phyloP scores from a whole-genome alignment of 257 asterid genomes.

The Nicotiana undulata region DNA sequence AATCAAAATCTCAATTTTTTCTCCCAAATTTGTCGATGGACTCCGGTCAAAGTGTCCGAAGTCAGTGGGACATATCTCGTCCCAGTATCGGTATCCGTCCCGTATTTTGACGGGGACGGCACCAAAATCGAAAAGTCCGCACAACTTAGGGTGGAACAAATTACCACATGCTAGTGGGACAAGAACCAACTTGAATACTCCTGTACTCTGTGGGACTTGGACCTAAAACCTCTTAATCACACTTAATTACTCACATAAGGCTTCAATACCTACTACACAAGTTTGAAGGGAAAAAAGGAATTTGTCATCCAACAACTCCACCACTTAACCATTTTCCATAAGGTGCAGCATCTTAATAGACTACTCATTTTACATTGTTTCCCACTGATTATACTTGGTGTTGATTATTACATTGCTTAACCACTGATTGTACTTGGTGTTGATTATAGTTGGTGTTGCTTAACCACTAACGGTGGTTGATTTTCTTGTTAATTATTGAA shows the following conservation, averaged over 20 bases:
- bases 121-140: too few relatives aligned
- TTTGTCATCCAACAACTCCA: background rate
- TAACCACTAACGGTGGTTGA: background rate
- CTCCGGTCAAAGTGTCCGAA: too few relatives aligned
- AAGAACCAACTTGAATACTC: background rate
- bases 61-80: too few relatives aligned
- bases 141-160: background rate
- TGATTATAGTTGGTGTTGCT: background rate
- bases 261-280: background rate
- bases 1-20: too few relatives aligned
- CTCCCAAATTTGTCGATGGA: too few relatives aligned
- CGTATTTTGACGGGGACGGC: too few relatives aligned
- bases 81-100: too few relatives aligned
- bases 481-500: background rate
- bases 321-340: background rate
- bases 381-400: background rate
- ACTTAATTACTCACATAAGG: background rate
- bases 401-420: background rate
- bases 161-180: background rate
- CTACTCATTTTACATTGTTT: background rate
- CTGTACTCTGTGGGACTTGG: background rate
- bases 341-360: background rate
- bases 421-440: background rate
- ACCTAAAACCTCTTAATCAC: background rate
- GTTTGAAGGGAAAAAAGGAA: background rate